These are phyloP conservation scores for Suaeda aralocaspica DNA, from an alignment of 148 eudicot species.

Conservation along the genomic window DNA sequence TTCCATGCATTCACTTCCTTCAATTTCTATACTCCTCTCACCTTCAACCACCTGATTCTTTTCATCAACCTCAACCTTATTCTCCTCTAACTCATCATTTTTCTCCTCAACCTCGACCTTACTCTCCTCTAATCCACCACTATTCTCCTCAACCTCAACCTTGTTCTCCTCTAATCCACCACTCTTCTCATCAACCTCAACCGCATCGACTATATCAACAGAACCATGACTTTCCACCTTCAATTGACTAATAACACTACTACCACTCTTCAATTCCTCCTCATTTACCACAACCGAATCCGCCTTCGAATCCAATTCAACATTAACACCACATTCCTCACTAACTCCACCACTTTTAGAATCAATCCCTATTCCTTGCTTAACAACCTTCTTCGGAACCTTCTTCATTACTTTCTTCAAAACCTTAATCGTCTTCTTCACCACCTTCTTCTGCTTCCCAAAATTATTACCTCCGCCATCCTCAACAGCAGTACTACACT, in stretches of 20 bases:
- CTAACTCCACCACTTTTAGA: slow-evolving; percentile 13
- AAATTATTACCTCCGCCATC: background rate
- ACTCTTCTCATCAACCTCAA: too few species aligned
- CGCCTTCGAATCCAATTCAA: too few species aligned
- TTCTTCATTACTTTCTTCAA: slow-evolving; percentile 38
- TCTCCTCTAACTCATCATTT: too few species aligned
- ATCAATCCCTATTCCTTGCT: slow-evolving; percentile 3
- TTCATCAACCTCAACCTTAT: too few species aligned
- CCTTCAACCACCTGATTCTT: too few species aligned
- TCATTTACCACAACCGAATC: too few species aligned
- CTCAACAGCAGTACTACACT: background rate
- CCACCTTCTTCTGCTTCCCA: slow-evolving; percentile 28
- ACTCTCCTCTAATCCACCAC: too few species aligned
- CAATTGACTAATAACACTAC: slow-evolving; percentile 1
- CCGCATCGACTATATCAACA: slow-evolving; percentile 1
- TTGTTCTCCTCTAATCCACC: slow-evolving; percentile 1
- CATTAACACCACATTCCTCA: too few species aligned
- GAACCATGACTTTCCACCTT: background rate
- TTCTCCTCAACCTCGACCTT: too few species aligned
- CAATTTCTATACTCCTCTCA: too few species aligned
- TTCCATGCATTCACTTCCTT: slow-evolving; percentile 15
- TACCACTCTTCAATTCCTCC: too few species aligned
- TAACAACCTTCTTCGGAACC: slow-evolving; percentile 33
- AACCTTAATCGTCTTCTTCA: slow-evolving; percentile 40
- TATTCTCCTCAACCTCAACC: too few species aligned